phyloP scores from a whole-genome alignment of 345 rosid species.

The Eucalyptus erythrocorys region DNA sequence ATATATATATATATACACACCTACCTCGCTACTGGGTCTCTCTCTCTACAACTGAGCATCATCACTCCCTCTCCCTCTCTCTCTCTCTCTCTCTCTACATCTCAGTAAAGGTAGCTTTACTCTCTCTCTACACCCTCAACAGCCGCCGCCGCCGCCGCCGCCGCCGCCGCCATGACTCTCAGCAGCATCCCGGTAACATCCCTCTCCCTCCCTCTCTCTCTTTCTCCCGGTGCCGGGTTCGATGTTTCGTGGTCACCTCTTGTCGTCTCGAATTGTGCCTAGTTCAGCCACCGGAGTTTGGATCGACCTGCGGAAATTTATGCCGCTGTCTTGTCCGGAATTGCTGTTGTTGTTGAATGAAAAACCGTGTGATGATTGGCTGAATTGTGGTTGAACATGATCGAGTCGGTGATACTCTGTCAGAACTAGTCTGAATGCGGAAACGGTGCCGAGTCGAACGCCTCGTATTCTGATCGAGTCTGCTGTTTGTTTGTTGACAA shows the following conservation, averaged over 20 bases:
- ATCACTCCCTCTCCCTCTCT: neutral
- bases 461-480: neutral
- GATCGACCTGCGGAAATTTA: neutral
- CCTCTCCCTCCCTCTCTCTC: neutral
- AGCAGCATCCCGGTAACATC: constrained; percentile 13
- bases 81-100: neutral
- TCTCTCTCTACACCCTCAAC: neutral
- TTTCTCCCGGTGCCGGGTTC: neutral
- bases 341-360: accelerated
- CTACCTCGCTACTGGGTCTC: neutral
- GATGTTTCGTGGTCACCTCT: neutral
- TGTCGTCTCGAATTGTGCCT: neutral
- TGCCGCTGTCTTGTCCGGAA: neutral
- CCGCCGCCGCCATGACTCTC: constrained; percentile 13
- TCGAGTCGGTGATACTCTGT: neutral
- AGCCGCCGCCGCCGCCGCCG: neutral
- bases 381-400: neutral
- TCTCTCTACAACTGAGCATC: neutral
- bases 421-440: neutral
- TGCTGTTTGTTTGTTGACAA: neutral
- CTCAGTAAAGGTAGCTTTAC: neutral
- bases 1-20: neutral
- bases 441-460: neutral
- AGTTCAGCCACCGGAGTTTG: neutral
- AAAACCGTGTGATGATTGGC: neutral